Conservation (phyloP, 2,329 filamentous ascomycete species). For the Colletotrichum sp. region DNA sequence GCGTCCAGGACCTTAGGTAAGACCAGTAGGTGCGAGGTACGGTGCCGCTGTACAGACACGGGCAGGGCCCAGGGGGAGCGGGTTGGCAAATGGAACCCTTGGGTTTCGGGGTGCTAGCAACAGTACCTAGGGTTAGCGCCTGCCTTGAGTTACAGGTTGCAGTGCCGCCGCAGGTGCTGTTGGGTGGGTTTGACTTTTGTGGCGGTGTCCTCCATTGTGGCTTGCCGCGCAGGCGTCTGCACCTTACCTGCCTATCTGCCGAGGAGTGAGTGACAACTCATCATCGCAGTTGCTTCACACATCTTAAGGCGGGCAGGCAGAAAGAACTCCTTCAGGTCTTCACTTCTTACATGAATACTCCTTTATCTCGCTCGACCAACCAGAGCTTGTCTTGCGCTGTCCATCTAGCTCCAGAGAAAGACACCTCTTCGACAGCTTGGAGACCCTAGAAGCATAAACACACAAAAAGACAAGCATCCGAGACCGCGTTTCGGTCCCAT, state of each 20-base stretch:
- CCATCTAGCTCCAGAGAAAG: not conserved
- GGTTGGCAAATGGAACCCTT: conserved; percentile 18
- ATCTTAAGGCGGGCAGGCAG: not conserved
- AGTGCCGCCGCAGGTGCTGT: not conserved
- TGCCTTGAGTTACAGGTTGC: not conserved
- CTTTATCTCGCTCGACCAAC: not conserved
- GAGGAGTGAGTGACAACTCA: not conserved
- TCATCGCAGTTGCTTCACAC: not conserved
- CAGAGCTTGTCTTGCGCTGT: not conserved
- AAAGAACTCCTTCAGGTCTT: not conserved
- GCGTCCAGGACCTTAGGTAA: not conserved
- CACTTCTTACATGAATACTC: not conserved
- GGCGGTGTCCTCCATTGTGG: conserved; percentile 17
- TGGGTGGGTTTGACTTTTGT: not conserved
- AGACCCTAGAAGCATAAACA: not conserved
- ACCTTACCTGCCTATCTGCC: not conserved
- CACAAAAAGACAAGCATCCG: not conserved
- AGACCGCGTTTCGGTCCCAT: not conserved
- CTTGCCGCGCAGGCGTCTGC: not conserved
- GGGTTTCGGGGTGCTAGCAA: conserved; percentile 17
- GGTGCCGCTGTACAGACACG: conserved; percentile 16
- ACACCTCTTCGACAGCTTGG: not conserved
- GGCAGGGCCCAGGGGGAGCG: conserved; percentile 1
- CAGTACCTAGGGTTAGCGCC: conserved; percentile 20
- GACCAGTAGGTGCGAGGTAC: conserved; percentile 16